Percentiles rank a stretch among this genome's conserved stretches.
Conservation (phyloP, 2,329 filamentous ascomycete genomes). For the Dactylellina leptospora region DNA sequence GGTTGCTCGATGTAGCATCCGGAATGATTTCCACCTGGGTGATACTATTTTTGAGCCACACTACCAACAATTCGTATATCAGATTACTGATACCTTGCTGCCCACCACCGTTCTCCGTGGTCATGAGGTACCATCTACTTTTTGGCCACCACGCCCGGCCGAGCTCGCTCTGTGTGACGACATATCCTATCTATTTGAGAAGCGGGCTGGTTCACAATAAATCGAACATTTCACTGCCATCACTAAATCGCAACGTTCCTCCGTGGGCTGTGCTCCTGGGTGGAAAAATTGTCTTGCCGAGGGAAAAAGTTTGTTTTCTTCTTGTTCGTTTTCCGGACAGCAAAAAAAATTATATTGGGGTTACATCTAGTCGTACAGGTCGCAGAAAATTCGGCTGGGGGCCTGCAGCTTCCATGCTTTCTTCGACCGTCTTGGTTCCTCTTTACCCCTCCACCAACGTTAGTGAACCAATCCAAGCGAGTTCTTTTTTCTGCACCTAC, state of each 20-base stretch:
- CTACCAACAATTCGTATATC: slow-evolving; percentile 2
- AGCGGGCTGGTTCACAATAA: no score
- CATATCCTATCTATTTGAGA: slow-evolving; percentile 7
- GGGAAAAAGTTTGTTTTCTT: neutral
- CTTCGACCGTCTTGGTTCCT: no score
- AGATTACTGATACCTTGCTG: slow-evolving; percentile 51
- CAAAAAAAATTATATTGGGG: slow-evolving; percentile 37
- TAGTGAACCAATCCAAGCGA: slow-evolving; percentile 29
- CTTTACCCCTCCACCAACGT: slow-evolving; percentile 17
- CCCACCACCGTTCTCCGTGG: slow-evolving; percentile 12
- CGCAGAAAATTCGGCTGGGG: slow-evolving; percentile 5
- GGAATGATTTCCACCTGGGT: slow-evolving; percentile 43
- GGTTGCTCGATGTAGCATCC: slow-evolving; percentile 32
- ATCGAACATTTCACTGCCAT: neutral
- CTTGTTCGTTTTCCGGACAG: neutral
- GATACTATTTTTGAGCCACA: slow-evolving; percentile 45
- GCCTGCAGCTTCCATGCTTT: slow-evolving; percentile 12
- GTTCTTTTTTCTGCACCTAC: slow-evolving; percentile 9
- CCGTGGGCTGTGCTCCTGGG: slow-evolving; percentile 18
- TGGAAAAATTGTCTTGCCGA: slow-evolving; percentile 12
- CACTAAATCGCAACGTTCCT: neutral
- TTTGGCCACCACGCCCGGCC: slow-evolving; percentile 29
- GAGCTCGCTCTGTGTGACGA: slow-evolving; percentile 36
- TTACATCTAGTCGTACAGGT: slow-evolving; percentile 37
- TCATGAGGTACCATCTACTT: slow-evolving; percentile 37